Evolutionary conservation across 129 eudicot species (phyloP).

Genomic region (Deinandra increscens): DNA sequence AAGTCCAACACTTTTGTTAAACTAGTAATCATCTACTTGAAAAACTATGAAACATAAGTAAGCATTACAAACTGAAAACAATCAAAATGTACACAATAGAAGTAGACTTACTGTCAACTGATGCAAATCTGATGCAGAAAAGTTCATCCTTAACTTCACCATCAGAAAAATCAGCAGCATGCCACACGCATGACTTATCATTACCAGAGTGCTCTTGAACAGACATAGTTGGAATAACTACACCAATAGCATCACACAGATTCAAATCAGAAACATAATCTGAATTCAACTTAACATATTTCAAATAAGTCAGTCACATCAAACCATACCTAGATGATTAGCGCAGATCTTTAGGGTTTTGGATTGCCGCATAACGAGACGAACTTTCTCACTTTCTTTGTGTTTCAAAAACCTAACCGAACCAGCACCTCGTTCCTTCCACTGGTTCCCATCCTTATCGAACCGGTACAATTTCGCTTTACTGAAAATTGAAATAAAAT

Average conservation of each 20-base stretch:
- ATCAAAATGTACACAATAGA: not conserved
- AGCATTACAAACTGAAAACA: not conserved
- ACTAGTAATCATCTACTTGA: not conserved
- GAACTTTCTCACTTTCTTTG: conserved; percentile 30
- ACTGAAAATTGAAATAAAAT: not conserved
- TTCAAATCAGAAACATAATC: not conserved
- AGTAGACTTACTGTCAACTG: conserved; percentile 54
- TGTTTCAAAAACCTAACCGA: conserved; percentile 61
- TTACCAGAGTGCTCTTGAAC: conserved; percentile 54
- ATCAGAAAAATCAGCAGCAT: conserved; percentile 13
- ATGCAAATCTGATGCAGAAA: conserved; percentile 55
- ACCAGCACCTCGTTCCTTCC: conserved; percentile 74
- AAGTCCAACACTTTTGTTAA: not conserved
- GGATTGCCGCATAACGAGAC: conserved; percentile 57
- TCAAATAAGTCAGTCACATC: not conserved
- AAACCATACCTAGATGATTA: conserved; percentile 47
- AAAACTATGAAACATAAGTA: not conserved
- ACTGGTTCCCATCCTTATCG: conserved; percentile 65
- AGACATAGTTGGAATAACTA: conserved; percentile 47
- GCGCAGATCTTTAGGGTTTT: conserved; percentile 75
- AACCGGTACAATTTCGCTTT: conserved; percentile 42
- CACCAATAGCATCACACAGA: not conserved
- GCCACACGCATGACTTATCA: conserved; percentile 19
- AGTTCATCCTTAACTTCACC: conserved; percentile 67
- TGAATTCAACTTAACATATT: not conserved